Conservation (phyloP, 1,139 yeast genomes). For the Kodamaea sp. region DNA sequence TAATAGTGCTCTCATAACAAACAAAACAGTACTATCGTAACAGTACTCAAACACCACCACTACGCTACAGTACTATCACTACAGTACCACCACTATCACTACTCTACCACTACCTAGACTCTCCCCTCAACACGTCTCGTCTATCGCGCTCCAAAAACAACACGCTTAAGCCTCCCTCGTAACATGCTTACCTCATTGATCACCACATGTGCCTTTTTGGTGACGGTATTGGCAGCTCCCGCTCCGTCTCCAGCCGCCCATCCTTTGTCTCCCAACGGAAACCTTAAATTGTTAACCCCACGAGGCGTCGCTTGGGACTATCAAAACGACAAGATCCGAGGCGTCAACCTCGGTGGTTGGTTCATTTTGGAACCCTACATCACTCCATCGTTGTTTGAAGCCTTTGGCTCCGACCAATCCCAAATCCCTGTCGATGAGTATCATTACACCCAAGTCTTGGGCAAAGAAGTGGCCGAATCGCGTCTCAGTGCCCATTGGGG, state of each 20-base stretch:
- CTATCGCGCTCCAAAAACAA: no score
- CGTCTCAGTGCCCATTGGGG: constrained; percentile 74
- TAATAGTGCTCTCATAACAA: no score
- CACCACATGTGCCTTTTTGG: constrained; percentile 4
- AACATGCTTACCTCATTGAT: constrained; percentile 7
- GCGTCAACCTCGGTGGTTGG: constrained; percentile 95
- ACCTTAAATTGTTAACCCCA: constrained; percentile 11
- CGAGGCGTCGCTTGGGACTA: constrained; percentile 45
- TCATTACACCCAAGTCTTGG: constrained; percentile 63
- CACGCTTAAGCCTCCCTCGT: no score
- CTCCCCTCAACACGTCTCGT: no score
- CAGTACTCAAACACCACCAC: no score
- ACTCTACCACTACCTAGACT: no score
- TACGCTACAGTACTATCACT: no score
- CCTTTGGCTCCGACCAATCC: constrained; percentile 49
- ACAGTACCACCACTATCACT: no score
- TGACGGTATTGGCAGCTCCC: constrained; percentile 6
- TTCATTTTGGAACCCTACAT: constrained; percentile 81
- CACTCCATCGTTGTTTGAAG: constrained; percentile 76
- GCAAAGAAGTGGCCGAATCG: constrained; percentile 54
- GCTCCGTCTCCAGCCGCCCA: constrained; percentile 12
- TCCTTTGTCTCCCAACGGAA: constrained; percentile 11
- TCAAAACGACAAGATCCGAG: constrained; percentile 55
- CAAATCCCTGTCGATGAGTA: constrained; percentile 82
- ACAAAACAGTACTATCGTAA: no score